Conservation (phyloP, 306 rosid genomes). For the Sphenostylis stenocarpa region DNA sequence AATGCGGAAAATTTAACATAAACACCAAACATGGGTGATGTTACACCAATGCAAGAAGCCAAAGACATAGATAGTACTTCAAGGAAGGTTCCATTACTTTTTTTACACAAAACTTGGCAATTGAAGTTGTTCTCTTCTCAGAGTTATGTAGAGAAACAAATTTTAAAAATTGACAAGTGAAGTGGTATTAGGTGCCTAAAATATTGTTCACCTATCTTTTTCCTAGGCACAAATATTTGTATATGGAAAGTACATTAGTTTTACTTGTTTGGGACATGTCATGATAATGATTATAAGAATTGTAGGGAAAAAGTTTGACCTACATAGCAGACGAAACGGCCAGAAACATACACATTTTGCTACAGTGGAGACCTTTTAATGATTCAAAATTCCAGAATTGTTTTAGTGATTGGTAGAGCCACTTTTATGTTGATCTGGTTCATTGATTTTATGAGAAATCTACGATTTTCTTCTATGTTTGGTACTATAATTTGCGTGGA, state of each 20-base stretch:
- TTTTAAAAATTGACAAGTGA: background rate
- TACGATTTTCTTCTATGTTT: background rate
- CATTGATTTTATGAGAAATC: background rate
- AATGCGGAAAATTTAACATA: background rate
- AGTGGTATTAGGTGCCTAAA: conserved; percentile 6
- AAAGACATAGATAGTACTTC: background rate
- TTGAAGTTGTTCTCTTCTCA: background rate
- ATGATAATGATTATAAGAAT: background rate
- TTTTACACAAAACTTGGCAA: background rate
- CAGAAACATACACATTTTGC: background rate
- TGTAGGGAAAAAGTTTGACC: background rate
- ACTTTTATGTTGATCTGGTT: background rate
- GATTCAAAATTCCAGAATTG: background rate
- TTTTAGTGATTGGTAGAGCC: background rate
- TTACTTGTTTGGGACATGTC: background rate
- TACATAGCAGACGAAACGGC: background rate
- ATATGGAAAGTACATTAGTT: background rate
- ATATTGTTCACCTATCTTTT: background rate
- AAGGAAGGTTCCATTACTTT: conserved; percentile 3
- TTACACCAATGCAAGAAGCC: background rate
- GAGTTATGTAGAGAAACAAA: background rate
- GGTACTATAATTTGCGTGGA: too few relatives aligned
- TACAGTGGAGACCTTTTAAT: background rate
- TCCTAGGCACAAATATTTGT: background rate
- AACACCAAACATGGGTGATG: background rate